Percentiles rank a stretch among this genome's conserved stretches.
These are phyloP conservation scores for Aphanomyces astaci DNA, from an alignment of 352 stramenopile species.

Conservation along the genomic window DNA sequence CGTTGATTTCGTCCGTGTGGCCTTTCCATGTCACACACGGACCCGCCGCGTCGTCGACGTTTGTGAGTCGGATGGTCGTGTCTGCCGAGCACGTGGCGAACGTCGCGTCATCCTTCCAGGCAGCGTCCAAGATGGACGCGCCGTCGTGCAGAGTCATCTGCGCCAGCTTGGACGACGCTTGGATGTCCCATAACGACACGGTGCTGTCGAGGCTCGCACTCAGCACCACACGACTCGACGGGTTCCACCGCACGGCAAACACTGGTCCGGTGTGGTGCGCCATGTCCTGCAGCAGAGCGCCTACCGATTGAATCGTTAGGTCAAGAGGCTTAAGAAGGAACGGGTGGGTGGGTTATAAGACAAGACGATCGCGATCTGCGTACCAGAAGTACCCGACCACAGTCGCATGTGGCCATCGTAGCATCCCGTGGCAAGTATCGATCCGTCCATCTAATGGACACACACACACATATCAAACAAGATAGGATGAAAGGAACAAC, in stretches of 20 bases:
- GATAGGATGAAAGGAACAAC: too few species aligned
- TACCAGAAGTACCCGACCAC: constrained; percentile 36
- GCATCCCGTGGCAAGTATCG: constrained; percentile 89
- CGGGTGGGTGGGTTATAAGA: too few species aligned
- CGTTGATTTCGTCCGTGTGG: constrained; percentile 97
- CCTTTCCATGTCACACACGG: constrained; percentile 82
- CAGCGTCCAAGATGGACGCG: constrained; percentile 79
- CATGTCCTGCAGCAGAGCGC: constrained; percentile 76
- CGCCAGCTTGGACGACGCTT: constrained; percentile 87
- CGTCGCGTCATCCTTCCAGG: constrained; percentile 91
- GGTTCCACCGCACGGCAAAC: constrained; percentile 80
- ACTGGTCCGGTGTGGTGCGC: constrained; percentile 80
- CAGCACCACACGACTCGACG: constrained; percentile 58
- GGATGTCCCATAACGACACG: constrained; percentile 72
- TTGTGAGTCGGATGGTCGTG: constrained; percentile 85
- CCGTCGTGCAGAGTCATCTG: constrained; percentile 89
- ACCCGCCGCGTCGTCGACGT: constrained; percentile 67
- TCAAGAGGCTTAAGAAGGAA: not conserved
- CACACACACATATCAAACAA: too few species aligned
- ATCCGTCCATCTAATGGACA: constrained; percentile 70
- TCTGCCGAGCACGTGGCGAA: constrained; percentile 95
- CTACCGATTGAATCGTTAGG: constrained; percentile 14
- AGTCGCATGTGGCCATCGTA: constrained; percentile 92
- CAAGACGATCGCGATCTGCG: too few species aligned
- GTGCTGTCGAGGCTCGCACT: constrained; percentile 84